Evolutionary conservation across 108 stramenopile species (phyloP), one percentile per base, ranked within the genome.

Genomic region (Phaeodactylum tricornutum): DNA sequence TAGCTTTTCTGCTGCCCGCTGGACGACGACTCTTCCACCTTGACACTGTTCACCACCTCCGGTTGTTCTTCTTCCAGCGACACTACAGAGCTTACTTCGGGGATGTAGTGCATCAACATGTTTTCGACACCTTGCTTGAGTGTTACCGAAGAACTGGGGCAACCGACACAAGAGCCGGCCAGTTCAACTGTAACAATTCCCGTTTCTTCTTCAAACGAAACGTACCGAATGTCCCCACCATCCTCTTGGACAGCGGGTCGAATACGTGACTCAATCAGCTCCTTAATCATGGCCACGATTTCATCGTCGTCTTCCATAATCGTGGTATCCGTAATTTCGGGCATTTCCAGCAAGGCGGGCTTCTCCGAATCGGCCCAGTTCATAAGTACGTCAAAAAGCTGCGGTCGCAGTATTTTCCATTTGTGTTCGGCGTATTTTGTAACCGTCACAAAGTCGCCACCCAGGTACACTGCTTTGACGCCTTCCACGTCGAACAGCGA

Each of bases 91-190:
- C 74, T 86, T 42, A 99, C 96, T 81, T 99, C 98, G 0, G 96
- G 95, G 35, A 99, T 87, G 62, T 99, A 99, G 67, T 99, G 98
- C 96, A 93, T 95, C 31, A 99, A 61, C 98, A 99, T 99, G 60
- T 95, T 97, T 69, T 99, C 98, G 5, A 99, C 98, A 4, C 98
- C 98, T 43, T 95, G 75, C 72, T 94, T 95, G 51, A 99, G 72
- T 2, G 98, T 99, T 12, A 96, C 89, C 48, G 84, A 70, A 20
- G 87, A 88, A 30, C 70, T 74, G 22, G 98, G 98, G 55, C 98
- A 99, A 5, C 96, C 98, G 0, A 93, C 92, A 70, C 98, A 99
- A 38, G 76, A 71, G 12, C 98, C 98, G 0, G 83, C 83, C 6
- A 87, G 47, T 55, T 70, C 53, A 9, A 93, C 84, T 9, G 73